Base-by-base conservation (phyloP, 2,329 filamentous ascomycete genomes). In the Sporothrix brasiliensis region DNA sequence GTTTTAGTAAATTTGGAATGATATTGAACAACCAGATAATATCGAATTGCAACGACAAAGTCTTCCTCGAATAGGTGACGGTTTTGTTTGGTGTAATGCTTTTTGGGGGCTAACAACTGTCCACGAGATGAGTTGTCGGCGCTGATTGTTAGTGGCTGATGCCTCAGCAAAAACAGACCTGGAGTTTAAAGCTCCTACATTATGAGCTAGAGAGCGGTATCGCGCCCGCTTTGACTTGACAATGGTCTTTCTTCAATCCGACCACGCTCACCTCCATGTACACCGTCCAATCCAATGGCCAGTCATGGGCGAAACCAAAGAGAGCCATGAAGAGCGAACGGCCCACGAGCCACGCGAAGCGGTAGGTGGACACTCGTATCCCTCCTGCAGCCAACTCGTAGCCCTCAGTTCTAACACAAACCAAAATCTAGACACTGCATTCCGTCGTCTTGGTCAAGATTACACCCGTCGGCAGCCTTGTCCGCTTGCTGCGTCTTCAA, bases 291-390 rank as follows among this genome's bases (percentile, higher is more conserved):
- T 34, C 14, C 6, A 50, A 50, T n/a, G 24, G 4, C 2, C 19
- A 21, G 39, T 50, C 53, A 72, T 63, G 34, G 56, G 44, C 49
- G 50, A 68, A 30, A 72, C 53, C 19, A 81, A 80, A 74, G 76
- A 76, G 30, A 80, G 79, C 72, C 92, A 95, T 76, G 82, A 91
- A 71, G 87, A 93, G 74, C 86, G 92, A 68, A 96, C 93, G 13
- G 89, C 91, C 3, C 80, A 85, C 52, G 91, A 95, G 77, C 91
- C 90, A 54, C 88, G 93, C 70, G 87, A 91, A 71, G 81, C 86
- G 72, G 86, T 86, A 47, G 13, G 53, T n/a, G 24, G n/a, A 14
- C 6, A n/a, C 7, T 19, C 3, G 47, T 7, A 10, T 27, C 21
- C 41, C 30, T 56, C 52, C n/a, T 39, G 27, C 50, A 47, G 69